These are phyloP conservation scores for Tilletia indica DNA, from an alignment of 1,284 basidiomycete species.

Conservation along the genomic window DNA sequence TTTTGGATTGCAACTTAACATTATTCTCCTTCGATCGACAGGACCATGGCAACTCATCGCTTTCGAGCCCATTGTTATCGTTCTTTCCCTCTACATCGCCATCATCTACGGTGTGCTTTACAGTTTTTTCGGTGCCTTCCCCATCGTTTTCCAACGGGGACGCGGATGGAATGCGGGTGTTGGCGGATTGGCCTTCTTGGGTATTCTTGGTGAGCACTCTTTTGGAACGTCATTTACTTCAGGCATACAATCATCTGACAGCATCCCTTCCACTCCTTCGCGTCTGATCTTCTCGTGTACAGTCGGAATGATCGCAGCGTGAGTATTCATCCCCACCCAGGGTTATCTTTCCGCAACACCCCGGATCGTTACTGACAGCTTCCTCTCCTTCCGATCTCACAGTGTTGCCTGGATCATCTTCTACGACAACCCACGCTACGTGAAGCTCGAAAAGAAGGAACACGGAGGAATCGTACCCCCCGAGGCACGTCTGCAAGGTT, in stretches of 20 bases:
- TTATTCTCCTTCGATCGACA: neutral
- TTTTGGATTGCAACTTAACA: neutral
- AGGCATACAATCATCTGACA: too few relatives aligned
- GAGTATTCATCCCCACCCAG: neutral
- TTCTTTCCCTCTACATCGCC: slow-evolving; percentile 35
- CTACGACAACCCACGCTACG: slow-evolving; percentile 35
- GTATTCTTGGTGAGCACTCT: neutral
- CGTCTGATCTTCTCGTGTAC: neutral
- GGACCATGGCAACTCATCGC: slow-evolving; percentile 47
- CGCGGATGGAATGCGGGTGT: slow-evolving; percentile 31
- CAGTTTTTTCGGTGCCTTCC: slow-evolving; percentile 23
- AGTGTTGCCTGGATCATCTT: slow-evolving; percentile 28
- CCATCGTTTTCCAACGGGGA: slow-evolving; percentile 28
- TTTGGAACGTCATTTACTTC: neutral
- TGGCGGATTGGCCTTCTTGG: slow-evolving; percentile 34
- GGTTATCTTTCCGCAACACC: too few relatives aligned
- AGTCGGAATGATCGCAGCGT: slow-evolving; percentile 30
- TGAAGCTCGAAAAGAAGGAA: slow-evolving; percentile 7
- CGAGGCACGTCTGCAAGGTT: slow-evolving; percentile 25
- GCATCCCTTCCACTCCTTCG: neutral
- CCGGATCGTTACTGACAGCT: too few relatives aligned
- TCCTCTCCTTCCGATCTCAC: neutral
- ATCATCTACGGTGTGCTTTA: slow-evolving; percentile 18
- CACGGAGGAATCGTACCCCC: slow-evolving; percentile 33
- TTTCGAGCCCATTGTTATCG: slow-evolving; percentile 38